These are phyloP conservation scores for Leishmania turanica DNA, from an alignment of 208 protist genomes.

Conservation along the genomic window DNA sequence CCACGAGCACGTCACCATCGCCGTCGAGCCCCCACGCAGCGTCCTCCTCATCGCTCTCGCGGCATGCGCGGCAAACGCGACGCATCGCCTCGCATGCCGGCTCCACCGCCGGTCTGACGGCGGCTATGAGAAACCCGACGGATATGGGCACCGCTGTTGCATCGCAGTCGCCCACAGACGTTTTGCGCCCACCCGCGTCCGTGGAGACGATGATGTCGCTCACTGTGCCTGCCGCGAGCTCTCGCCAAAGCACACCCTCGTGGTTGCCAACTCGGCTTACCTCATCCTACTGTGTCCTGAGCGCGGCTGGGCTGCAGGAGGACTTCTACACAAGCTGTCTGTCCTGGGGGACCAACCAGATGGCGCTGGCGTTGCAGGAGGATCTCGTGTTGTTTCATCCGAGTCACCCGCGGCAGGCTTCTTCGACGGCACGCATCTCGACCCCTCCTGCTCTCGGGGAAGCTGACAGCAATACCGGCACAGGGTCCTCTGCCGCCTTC, in stretches of 20 bases:
- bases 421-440: constrained; percentile 33
- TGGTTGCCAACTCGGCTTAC: constrained; percentile 77
- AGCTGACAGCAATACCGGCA: background rate
- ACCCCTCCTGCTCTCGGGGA: background rate
- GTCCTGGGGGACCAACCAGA: constrained; percentile 69
- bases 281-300: constrained; percentile 78
- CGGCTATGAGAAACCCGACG: background rate
- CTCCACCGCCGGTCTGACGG: background rate
- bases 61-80: constrained; percentile 2
- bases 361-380: constrained; percentile 64
- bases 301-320: constrained; percentile 64
- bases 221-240: background rate
- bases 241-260: background rate
- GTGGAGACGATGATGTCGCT: constrained; percentile 19
- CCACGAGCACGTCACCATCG: background rate
- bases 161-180: constrained; percentile 5
- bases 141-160: background rate
- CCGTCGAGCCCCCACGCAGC: constrained; percentile 1
- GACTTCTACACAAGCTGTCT: constrained; percentile 83
- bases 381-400: constrained; percentile 78
- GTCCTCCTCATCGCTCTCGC: background rate
- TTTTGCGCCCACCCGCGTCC: constrained; percentile 6
- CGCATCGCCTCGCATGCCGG: background rate
- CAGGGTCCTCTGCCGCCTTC: constrained; percentile 7
- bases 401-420: constrained; percentile 40